Evolutionary conservation across 768 basidiomycete genomes (phyloP).

Genomic region (Strobilomyces echinocephalus): DNA sequence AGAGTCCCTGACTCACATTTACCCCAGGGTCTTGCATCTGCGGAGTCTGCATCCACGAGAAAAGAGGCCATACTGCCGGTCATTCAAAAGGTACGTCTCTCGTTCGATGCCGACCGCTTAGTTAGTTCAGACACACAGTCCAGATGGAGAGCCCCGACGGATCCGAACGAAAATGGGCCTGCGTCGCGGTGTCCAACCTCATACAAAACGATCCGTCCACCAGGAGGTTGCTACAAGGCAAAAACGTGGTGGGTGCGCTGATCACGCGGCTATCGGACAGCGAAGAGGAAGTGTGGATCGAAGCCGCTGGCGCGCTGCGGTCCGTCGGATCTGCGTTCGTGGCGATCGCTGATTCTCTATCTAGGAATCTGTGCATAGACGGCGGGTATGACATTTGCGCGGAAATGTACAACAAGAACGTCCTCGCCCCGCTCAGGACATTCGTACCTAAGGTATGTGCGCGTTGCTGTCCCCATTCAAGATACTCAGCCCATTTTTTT

Average conservation of each 20-base stretch:
- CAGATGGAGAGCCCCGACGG: conserved; percentile 76
- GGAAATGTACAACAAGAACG: conserved; percentile 96
- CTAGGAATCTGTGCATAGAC: conserved; percentile 89
- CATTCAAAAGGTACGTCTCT: conserved; percentile 69
- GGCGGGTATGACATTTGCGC: conserved; percentile 94
- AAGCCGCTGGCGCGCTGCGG: conserved; percentile 87
- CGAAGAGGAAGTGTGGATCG: conserved; percentile 87
- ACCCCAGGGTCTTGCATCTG: conserved; percentile 73
- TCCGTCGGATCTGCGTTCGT: conserved; percentile 31
- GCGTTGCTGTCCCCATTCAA: background rate
- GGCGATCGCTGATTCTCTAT: conserved; percentile 5
- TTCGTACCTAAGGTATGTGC: conserved; percentile 71
- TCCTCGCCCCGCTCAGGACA: conserved; percentile 67
- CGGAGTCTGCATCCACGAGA: conserved; percentile 68
- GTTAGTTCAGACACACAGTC: conserved; percentile 1
- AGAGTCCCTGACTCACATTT: conserved; percentile 92
- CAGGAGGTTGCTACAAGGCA: conserved; percentile 81
- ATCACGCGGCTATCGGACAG: conserved; percentile 85
- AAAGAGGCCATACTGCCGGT: conserved; percentile 80
- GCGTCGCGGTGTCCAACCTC: conserved; percentile 91
- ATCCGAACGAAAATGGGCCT: conserved; percentile 89
- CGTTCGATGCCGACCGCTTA: background rate
- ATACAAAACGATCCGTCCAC: conserved; percentile 96
- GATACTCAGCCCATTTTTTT: background rate
- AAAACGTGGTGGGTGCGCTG: conserved; percentile 82